Conservation (phyloP, 345 rosid species). For the Rhodomyrtus tomentosa region DNA sequence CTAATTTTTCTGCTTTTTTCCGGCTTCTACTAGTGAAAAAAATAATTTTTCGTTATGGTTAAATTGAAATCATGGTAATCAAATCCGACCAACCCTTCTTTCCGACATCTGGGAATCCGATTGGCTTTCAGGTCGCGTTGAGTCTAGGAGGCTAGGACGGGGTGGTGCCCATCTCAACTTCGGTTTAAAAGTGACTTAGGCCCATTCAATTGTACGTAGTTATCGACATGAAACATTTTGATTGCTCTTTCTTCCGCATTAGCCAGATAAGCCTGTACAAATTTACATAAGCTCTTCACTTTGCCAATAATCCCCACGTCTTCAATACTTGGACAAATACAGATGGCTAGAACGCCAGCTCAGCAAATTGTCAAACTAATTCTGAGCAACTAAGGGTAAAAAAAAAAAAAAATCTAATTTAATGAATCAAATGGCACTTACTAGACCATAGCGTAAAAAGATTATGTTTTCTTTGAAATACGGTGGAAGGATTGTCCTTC, state of each 20-base stretch:
- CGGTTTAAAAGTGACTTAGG: background rate
- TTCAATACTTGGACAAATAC: background rate
- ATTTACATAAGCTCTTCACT: background rate
- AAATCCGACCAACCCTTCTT: no score
- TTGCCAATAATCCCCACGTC: no score
- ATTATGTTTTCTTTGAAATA: background rate
- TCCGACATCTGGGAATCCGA: no score
- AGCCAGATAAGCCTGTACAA: background rate
- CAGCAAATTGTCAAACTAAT: background rate
- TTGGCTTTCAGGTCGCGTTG: background rate
- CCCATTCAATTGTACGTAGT: background rate
- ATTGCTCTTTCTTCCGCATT: background rate
- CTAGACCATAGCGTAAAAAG: background rate
- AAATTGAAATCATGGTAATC: background rate
- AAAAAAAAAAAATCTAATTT: background rate
- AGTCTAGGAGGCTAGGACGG: background rate
- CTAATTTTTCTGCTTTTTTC: background rate
- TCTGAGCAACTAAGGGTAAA: background rate
- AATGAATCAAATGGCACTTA: background rate
- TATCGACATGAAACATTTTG: background rate
- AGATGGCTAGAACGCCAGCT: background rate
- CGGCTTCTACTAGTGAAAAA: background rate
- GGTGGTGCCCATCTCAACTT: background rate
- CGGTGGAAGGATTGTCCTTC: background rate
- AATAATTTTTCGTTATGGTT: background rate